phyloP scores from a whole-genome alignment of 257 asterid genomes.

The Solanum virginianum region DNA sequence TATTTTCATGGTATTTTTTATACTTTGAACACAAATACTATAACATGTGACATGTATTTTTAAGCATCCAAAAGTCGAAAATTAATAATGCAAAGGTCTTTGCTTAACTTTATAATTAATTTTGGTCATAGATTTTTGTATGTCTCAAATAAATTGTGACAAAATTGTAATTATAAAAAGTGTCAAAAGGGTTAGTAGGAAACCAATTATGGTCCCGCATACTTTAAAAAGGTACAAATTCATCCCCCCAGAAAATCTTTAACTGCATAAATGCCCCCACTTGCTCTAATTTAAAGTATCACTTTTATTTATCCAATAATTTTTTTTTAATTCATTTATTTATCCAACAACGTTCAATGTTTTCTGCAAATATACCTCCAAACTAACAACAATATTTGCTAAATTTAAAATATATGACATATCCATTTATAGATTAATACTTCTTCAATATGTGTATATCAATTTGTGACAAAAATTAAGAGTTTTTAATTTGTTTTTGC shows the following conservation, averaged over 20 bases:
- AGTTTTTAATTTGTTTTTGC: background rate
- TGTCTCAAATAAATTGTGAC: conserved; percentile 9
- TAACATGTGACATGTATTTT: background rate
- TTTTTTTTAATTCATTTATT: background rate
- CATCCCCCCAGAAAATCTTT: conserved; percentile 22
- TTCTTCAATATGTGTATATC: background rate
- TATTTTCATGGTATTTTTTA: background rate
- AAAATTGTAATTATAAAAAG: background rate
- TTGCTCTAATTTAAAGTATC: conserved; percentile 27
- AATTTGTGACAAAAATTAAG: background rate
- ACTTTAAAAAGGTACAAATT: conserved; percentile 11
- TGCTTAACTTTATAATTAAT: background rate
- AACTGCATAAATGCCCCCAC: conserved; percentile 24
- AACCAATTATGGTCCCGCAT: conserved; percentile 17
- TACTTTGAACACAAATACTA: background rate
- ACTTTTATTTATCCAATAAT: background rate
- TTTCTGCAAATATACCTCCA: conserved; percentile 12
- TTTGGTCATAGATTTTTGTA: background rate
- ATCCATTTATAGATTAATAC: background rate
- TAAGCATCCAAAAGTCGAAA: background rate
- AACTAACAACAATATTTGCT: conserved; percentile 10
- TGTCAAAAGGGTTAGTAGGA: conserved; percentile 11
- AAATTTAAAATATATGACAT: background rate
- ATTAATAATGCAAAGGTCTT: background rate
- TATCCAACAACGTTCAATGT: conserved; percentile 20